These are phyloP conservation scores for Rhynchospora breviuscula DNA, from an alignment of 176 grass and related monocot genomes.

Conservation along the genomic window DNA sequence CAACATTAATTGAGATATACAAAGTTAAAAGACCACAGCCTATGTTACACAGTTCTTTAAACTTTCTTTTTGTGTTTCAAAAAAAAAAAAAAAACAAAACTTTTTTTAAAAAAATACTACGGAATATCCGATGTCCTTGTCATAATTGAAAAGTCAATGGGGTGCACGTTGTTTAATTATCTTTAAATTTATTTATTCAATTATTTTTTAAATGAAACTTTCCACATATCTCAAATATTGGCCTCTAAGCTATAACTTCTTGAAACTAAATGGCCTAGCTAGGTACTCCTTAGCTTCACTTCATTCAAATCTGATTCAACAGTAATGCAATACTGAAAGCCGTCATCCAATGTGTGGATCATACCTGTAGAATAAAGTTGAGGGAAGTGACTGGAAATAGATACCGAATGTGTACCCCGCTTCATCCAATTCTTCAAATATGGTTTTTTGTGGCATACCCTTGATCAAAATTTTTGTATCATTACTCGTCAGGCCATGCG, in stretches of 20 bases:
- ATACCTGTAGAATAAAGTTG: conserved; percentile 58
- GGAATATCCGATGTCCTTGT: too few species aligned
- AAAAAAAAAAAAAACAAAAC: too few species aligned
- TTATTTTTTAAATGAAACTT: background rate
- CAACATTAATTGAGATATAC: too few species aligned
- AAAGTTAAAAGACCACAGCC: too few species aligned
- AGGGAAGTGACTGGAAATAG: conserved; percentile 73
- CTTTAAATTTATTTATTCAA: background rate
- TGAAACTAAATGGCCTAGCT: background rate
- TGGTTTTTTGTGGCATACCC: conserved; percentile 61
- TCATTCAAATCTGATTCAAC: background rate
- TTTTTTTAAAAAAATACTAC: too few species aligned
- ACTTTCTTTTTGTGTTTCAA: too few species aligned
- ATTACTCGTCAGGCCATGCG: conserved; percentile 65
- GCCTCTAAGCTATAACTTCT: background rate
- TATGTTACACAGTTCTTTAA: too few species aligned
- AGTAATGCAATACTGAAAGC: background rate
- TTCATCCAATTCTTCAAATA: conserved; percentile 75
- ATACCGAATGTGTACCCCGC: conserved; percentile 55
- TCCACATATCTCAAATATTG: background rate
- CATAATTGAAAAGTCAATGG: too few species aligned
- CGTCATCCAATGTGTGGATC: background rate
- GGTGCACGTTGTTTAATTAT: background rate
- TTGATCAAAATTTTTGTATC: conserved; percentile 33
- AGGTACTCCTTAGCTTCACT: background rate